phyloP scores from a whole-genome alignment of 805 yeast genomes.

The Blastobotrys peoriensis region DNA sequence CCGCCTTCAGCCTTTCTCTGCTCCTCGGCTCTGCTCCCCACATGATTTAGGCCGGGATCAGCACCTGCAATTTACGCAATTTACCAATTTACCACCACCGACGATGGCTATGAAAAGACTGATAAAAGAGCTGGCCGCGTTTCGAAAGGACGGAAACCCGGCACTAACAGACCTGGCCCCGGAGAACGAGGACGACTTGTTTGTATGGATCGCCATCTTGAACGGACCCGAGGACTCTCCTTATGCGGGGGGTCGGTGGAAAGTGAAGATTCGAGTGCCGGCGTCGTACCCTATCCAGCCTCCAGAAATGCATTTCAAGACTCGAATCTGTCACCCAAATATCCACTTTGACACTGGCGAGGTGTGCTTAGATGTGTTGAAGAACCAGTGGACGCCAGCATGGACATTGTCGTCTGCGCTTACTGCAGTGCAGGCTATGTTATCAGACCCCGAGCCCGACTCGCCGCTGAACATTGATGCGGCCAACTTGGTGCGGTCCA shows the following conservation, averaged over 20 bases:
- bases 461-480: slow-evolving; percentile 36
- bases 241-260: slow-evolving; percentile 47
- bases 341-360: slow-evolving; percentile 34
- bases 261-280: slow-evolving; percentile 36
- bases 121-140: slow-evolving; percentile 25
- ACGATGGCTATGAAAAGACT: slow-evolving; percentile 21
- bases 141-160: slow-evolving; percentile 24
- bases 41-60: too few species aligned
- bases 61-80: too few species aligned
- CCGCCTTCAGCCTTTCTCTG: too few species aligned
- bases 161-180: slow-evolving; percentile 23
- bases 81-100: too few species aligned
- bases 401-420: slow-evolving; percentile 34
- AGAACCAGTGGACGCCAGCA: slow-evolving; percentile 35
- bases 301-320: slow-evolving; percentile 40
- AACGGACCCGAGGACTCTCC: slow-evolving; percentile 35
- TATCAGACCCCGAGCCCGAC: slow-evolving; percentile 34
- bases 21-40: too few species aligned
- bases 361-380: slow-evolving; percentile 34
- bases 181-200: slow-evolving; percentile 21
- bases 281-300: slow-evolving; percentile 43
- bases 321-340: slow-evolving; percentile 33
- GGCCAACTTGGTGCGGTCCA: slow-evolving; percentile 30
- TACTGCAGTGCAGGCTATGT: slow-evolving; percentile 33
- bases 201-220: slow-evolving; percentile 26